Base-by-base conservation (phyloP, 2,329 filamentous ascomycete genomes). In the Penicillium sp. region DNA sequence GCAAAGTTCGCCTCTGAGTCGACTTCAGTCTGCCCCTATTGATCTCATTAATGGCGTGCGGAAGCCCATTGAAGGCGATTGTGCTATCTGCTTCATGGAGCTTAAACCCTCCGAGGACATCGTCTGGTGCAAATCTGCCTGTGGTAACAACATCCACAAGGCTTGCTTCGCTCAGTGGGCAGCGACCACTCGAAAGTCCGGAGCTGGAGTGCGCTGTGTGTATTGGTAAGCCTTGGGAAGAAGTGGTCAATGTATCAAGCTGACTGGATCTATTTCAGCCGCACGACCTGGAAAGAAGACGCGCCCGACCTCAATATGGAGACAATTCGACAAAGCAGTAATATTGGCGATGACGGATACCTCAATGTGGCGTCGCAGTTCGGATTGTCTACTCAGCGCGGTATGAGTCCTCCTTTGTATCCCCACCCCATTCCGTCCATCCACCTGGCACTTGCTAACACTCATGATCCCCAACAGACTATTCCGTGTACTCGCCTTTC, bases 111-210 rank as follows among this genome's bases (percentile, higher is more conserved):
- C 68, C 3, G 76, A 76, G 11, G 74, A 80, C 4, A 78, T 81
- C 7, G 72, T 84, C 10, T 88, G 84, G 78, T 88, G 86, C 71
- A 81, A 81, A 65, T 80, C 80, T 0, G 77, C 81, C 3, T 88
- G 86, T 62, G 85, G 85, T 19, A 86, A 88, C 70, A 87, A 87
- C 63, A 73, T 87, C n/a, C 84, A 87, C 68, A 79, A 80, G 57
- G 65, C 69, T 1, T 87, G 85, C 62, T 86, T 87, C 68, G 70
- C 81, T 54, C 76, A 80, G 58, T 87, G 84, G 84, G 74, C 72
- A 11, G 68, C 69, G 13, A 75, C 69, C 13, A 67, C 72, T 33
- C 65, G 65, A 1, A 60, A 66, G 1, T 67, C 65, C 21, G 67
- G 70, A 23, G 72, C 65, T 23, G 67, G 70, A 23, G 72, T 80